Base-by-base conservation (phyloP, 495 filamentous ascomycete species). In the Aspergillus coremiiformis region DNA sequence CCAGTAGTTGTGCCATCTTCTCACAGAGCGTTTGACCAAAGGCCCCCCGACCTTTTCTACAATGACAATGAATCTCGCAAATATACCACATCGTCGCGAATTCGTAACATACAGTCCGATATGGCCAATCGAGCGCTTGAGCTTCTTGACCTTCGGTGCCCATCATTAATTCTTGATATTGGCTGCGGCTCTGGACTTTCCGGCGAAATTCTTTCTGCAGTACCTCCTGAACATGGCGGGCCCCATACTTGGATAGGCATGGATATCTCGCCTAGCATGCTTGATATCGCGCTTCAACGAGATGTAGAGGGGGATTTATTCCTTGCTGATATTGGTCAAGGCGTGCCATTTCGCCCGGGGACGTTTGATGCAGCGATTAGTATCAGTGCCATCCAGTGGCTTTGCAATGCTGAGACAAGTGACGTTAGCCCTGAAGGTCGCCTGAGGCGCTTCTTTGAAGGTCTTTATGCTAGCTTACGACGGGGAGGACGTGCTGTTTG, bases 51-150 rank as follows among this genome's bases (percentile, higher is more conserved):
- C 74, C 82, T 97, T 59, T 93, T 92, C 75, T 98, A 98, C 76
- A 86, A 95, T 72, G 94, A 96, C 68, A 78, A 79, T 74, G 90
- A 95, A 74, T 90, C 93, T 12, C 84, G 84, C 66, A 92, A 95
- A 75, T 98, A 98, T 73, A 98, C 94, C n/a, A 96, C 92, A 24
- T 89, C 82, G 49, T 96, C 90, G 17, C 90, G 93, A 49, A 97
- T 98, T 63, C 85, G 90, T 60, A 88, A 86, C 56, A 93, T 98
- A 66, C 93, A 98, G 69, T 84, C 90, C 12, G 79, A 83, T 47
- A 98, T 98, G 93, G 94, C 93, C 26, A 74, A 87, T 55, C 89
- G 93, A 44, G 92, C 92, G 30, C 87, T 98, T 55, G 81, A 89
- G 52, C 87, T 98, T 30, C 88, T 98, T 62, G 75, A 84, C 64